A percentile compares a stretch with the other conserved stretches of the same genome.
These are phyloP conservation scores for Syzygium oleosum DNA, from an alignment of 345 rosid species.

Conservation along the genomic window DNA sequence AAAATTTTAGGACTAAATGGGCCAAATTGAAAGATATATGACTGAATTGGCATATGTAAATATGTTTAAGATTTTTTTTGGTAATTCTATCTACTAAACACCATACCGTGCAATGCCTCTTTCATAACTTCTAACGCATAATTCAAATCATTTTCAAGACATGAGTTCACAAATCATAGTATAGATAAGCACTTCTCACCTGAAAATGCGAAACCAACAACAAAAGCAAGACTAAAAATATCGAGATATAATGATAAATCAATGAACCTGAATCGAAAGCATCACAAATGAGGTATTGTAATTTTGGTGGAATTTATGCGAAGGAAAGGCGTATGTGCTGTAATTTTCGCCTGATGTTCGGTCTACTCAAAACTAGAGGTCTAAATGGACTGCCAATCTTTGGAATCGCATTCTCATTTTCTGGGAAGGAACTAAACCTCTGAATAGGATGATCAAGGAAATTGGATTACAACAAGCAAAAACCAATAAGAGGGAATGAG, in stretches of 20 bases:
- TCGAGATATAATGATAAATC: not conserved
- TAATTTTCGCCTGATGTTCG: not conserved
- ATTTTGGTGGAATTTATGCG: not conserved
- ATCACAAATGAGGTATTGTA: not conserved
- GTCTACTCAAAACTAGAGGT: not conserved
- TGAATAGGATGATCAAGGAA: not conserved
- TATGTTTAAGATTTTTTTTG: too few relatives aligned
- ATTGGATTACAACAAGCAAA: not conserved
- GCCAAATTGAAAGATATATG: not conserved
- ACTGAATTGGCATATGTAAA: too few relatives aligned
- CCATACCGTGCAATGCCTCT: not conserved
- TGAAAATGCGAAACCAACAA: too few relatives aligned
- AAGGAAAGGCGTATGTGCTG: not conserved
- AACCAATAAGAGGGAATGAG: not conserved
- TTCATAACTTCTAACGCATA: not conserved
- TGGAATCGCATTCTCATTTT: not conserved
- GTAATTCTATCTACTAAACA: not conserved
- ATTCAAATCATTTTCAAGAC: not conserved
- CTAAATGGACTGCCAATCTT: not conserved
- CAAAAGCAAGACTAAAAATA: not conserved
- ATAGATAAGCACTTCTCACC: not conserved
- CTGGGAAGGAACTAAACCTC: not conserved
- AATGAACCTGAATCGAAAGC: not conserved
- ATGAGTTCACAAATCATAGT: too few relatives aligned
- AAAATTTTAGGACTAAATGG: too few relatives aligned